A percentile compares a stretch with the other conserved stretches of the same genome.
Evolutionary conservation across 1,139 yeast genomes (phyloP).

Genomic region (Candida pseudocylindracea): DNA sequence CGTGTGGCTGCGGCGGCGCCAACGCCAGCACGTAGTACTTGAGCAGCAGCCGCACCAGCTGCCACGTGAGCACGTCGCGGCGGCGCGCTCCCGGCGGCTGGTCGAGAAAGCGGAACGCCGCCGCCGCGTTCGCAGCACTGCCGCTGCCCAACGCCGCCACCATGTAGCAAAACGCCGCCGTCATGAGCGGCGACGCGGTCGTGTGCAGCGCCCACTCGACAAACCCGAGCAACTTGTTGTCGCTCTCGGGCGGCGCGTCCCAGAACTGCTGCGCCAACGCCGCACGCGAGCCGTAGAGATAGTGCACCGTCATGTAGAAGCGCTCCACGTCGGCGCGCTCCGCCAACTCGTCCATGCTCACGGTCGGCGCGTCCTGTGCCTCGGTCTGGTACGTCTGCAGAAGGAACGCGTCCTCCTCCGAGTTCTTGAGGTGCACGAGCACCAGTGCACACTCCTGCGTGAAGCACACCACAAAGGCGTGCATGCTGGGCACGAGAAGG

Average conservation of each 20-base stretch:
- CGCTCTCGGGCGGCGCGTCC: conserved; percentile 14
- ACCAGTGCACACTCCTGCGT: too few relatives aligned
- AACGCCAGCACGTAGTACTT: conserved; percentile 32
- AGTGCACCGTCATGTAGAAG: conserved; percentile 59
- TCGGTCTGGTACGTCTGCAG: too few relatives aligned
- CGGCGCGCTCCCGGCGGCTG: too few relatives aligned
- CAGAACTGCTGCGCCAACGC: conserved; percentile 43
- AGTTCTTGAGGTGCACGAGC: too few relatives aligned
- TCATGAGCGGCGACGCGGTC: conserved; percentile 56
- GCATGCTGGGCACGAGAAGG: too few relatives aligned
- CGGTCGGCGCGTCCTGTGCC: too few relatives aligned
- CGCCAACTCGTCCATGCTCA: conserved; percentile 25
- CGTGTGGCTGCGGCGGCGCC: conserved; percentile 17
- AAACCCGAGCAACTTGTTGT: conserved; percentile 35
- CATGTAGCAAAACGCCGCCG: conserved; percentile 64
- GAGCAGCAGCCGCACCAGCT: conserved; percentile 29
- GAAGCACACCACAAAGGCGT: too few relatives aligned
- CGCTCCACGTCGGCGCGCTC: conserved; percentile 73
- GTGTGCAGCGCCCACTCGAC: conserved; percentile 75
- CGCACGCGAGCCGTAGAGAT: conserved; percentile 40
- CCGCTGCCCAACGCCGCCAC: conserved; percentile 31
- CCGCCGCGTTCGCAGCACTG: conserved; percentile 28
- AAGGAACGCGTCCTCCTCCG: too few relatives aligned
- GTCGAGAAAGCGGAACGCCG: conserved; percentile 26
- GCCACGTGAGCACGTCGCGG: too few relatives aligned